Percentiles rank a stretch among this genome's conserved stretches.
These are phyloP conservation scores for Ogataea parapolymorpha DNA, from an alignment of 805 yeast genomes.

Conservation along the genomic window DNA sequence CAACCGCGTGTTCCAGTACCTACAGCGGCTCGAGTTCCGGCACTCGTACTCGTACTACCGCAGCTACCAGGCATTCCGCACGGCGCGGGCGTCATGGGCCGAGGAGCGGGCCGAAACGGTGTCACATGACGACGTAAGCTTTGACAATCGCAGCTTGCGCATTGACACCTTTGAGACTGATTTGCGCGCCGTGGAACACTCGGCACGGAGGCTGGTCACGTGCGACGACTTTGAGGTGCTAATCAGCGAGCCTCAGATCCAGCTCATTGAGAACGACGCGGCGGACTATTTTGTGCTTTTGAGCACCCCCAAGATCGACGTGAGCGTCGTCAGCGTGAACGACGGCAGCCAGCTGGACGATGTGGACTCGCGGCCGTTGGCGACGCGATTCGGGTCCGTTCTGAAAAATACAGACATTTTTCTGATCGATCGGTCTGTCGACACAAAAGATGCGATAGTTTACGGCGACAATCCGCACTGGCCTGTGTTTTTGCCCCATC, in stretches of 20 bases:
- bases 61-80: constrained; percentile 29
- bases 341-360: constrained; percentile 27
- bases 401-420: constrained; percentile 70
- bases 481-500: constrained; percentile 89
- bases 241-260: constrained; percentile 80
- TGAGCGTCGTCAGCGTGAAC: constrained; percentile 62
- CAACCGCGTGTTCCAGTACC: constrained; percentile 58
- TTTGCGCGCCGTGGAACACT: neutral
- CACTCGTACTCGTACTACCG: constrained; percentile 40
- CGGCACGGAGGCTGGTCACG: constrained; percentile 31
- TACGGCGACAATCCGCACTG: constrained; percentile 67
- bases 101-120: neutral
- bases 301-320: constrained; percentile 69
- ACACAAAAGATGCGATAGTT: constrained; percentile 38
- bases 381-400: constrained; percentile 67
- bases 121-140: neutral
- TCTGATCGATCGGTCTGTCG: constrained; percentile 45
- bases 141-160: neutral
- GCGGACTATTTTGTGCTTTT: constrained; percentile 61
- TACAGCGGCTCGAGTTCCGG: constrained; percentile 45
- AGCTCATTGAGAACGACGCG: constrained; percentile 50
- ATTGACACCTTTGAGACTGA: constrained; percentile 2
- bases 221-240: constrained; percentile 61
- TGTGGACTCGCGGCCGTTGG: constrained; percentile 38
- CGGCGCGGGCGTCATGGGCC: constrained; percentile 8